Base-by-base conservation (phyloP, 2,329 filamentous ascomycete species). In the Elsinoe ampelina region DNA sequence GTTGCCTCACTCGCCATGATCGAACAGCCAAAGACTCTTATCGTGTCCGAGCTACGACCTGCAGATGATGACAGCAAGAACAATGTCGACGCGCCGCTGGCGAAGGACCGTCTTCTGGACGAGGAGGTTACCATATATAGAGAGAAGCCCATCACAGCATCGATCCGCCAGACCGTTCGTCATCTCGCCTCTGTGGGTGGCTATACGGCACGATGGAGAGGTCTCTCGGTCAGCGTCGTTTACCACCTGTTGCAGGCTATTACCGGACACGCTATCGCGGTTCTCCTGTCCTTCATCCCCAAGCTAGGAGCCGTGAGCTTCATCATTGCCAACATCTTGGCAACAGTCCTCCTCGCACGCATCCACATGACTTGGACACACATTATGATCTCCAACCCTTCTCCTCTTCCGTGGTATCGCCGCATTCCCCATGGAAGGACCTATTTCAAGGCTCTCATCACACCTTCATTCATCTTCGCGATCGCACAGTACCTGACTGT, bases 341-440 rank as follows among this genome's bases (percentile, higher is more conserved):
- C 81, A 22, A 77, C 80, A 54, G 70, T 92, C 19, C 70, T 80
- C 17, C 75, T 87, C 32, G 80, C 85, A 36, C 86, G 86, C 65
- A 70, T 92, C 58, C 80, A 82, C 68, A 80, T 91, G 63, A 80
- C 82, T 55, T 95, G 90, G 89, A 87, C 90, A 2, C 89, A 95
- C 68, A 84, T 87, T 65, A 82, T 95, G 68, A 90, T 96, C 67
- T 84, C 88, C 1, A 77, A 82, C 55, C 82, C 83, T 4, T 84
- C 80, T 57, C 67, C 75, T 48, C 74, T 73, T 47, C 67, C 71
- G 63, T 89, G 85, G 76, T 87, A 80, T 72, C 74, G 78, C 65
- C 86, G 89, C 58, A 78, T 95, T 54, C 84, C 86, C 13, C 32
- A 57, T 36, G 26, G 58, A 41, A 57, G 38, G 54, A 58, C 54